A percentile compares a stretch with the other conserved stretches of the same genome.
These are phyloP conservation scores for Geranomyces michiganensis DNA, from an alignment of 192 early-diverging fungal species.

Conservation along the genomic window DNA sequence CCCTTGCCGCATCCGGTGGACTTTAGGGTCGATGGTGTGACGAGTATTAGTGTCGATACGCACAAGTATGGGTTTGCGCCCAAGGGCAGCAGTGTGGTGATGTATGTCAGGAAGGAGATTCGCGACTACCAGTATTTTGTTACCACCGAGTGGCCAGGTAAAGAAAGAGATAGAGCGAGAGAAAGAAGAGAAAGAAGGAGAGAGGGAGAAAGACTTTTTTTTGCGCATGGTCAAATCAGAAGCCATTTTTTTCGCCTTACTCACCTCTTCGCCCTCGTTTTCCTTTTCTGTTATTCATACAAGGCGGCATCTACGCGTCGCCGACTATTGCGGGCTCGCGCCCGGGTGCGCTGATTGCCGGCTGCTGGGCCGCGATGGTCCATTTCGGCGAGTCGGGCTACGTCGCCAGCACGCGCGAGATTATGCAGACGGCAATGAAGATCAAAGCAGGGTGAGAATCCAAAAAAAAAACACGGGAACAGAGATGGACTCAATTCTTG, in stretches of 20 bases:
- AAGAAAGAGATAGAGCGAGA: not conserved
- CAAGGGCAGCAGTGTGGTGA: conserved; percentile 94
- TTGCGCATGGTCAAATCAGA: not conserved
- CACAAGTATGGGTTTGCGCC: conserved; percentile 99
- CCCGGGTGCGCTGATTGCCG: conserved; percentile 91
- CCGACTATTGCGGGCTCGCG: conserved; percentile 89
- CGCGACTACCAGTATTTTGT: conserved; percentile 94
- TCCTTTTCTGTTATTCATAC: not conserved
- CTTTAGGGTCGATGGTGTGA: conserved; percentile 89
- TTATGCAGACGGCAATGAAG: conserved; percentile 71
- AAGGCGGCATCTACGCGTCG: conserved; percentile 91
- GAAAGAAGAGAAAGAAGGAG: not conserved
- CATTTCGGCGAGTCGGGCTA: conserved; percentile 88
- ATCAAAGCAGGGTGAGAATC: conserved; percentile 67
- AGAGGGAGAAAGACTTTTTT: too few relatives aligned
- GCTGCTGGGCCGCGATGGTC: conserved; percentile 93
- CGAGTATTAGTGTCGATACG: conserved; percentile 93
- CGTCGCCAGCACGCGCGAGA: conserved; percentile 75
- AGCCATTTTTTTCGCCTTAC: not conserved
- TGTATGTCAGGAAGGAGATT: conserved; percentile 80
- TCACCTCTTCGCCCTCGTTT: not conserved
- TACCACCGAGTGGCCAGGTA: conserved; percentile 83
- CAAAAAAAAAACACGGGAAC: not conserved
- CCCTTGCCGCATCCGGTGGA: conserved; percentile 77
- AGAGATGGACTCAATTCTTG: too few relatives aligned